Percentiles rank a stretch among this genome's conserved stretches.
These are phyloP conservation scores for Beauveria medogensis DNA, from an alignment of 2,329 filamentous ascomycete genomes.

Conservation along the genomic window DNA sequence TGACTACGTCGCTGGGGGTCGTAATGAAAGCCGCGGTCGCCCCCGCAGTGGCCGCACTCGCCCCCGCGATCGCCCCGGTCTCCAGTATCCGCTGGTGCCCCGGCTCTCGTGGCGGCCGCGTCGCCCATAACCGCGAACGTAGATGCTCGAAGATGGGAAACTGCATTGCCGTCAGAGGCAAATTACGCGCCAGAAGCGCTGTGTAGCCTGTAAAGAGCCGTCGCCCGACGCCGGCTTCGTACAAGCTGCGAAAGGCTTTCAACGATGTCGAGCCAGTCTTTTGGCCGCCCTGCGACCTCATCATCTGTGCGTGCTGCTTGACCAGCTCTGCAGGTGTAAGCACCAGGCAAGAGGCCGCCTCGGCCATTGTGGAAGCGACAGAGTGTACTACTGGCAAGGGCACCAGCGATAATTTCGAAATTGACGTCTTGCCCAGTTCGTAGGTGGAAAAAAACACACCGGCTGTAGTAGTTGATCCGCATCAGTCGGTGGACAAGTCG, in stretches of 20 bases:
- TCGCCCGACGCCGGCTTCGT: slow-evolving; percentile 45
- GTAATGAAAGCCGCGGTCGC: slow-evolving; percentile 71
- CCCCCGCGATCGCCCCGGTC: slow-evolving; percentile 61
- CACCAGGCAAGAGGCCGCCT: slow-evolving; percentile 78
- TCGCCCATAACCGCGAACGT: slow-evolving; percentile 43
- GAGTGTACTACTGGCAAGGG: slow-evolving; percentile 66
- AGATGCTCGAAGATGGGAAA: slow-evolving; percentile 79
- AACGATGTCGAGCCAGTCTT: slow-evolving; percentile 33
- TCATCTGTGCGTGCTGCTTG: slow-evolving; percentile 90
- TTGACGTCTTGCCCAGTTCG: slow-evolving; percentile 61
- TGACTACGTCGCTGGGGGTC: slow-evolving; percentile 82
- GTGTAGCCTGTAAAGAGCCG: slow-evolving; percentile 66
- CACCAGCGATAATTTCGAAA: slow-evolving; percentile 46
- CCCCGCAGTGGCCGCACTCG: slow-evolving; percentile 67
- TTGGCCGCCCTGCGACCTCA: slow-evolving; percentile 29
- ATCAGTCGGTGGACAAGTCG: background rate
- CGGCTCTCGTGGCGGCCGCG: slow-evolving; percentile 21
- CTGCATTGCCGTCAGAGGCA: slow-evolving; percentile 82
- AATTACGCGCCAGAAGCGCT: slow-evolving; percentile 70
- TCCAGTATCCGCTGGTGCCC: slow-evolving; percentile 42
- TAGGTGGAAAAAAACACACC: slow-evolving; percentile 89
- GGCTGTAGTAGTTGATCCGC: slow-evolving; percentile 36
- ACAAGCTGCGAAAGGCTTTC: slow-evolving; percentile 41
- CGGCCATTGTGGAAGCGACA: slow-evolving; percentile 64
- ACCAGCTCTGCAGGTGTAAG: slow-evolving; percentile 84